Conservation (phyloP, 2,329 filamentous ascomycete genomes). For the Ceratocystis cacaofunesta region DNA sequence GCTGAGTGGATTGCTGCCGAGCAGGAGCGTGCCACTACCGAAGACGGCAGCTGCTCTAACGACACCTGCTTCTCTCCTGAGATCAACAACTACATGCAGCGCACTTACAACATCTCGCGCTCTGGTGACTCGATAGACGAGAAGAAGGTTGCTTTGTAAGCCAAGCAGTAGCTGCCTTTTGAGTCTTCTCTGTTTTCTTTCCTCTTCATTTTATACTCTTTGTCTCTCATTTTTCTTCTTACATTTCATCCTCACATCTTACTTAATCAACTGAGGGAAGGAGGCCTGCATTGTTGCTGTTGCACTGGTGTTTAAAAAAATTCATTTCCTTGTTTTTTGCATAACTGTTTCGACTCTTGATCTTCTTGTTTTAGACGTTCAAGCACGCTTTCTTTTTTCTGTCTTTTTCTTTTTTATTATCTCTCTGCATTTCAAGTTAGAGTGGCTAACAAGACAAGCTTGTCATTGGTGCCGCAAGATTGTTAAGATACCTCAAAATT, state of each 20-base stretch:
- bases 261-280: not conserved
- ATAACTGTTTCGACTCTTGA: not conserved
- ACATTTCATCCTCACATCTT: not conserved
- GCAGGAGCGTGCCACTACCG: slow-evolving; percentile 32
- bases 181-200: not conserved
- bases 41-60: slow-evolving; percentile 25
- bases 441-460: not conserved
- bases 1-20: slow-evolving; percentile 44
- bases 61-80: slow-evolving; percentile 19
- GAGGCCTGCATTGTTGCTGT: not conserved
- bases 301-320: not conserved
- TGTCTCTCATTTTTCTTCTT: not conserved
- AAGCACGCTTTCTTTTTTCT: not conserved
- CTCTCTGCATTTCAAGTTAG: not conserved
- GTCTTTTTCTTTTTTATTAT: not conserved
- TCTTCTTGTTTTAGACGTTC: not conserved
- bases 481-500: not conserved
- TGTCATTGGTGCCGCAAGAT: not conserved
- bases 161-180: not conserved
- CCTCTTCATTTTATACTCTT: not conserved
- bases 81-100: slow-evolving; percentile 16
- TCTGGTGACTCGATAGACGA: slow-evolving; percentile 10
- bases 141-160: slow-evolving; percentile 8
- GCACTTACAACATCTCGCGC: slow-evolving; percentile 3
- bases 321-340: not conserved